These are phyloP conservation scores for Scleroderma bovista DNA, from an alignment of 768 basidiomycete genomes.

Conservation along the genomic window DNA sequence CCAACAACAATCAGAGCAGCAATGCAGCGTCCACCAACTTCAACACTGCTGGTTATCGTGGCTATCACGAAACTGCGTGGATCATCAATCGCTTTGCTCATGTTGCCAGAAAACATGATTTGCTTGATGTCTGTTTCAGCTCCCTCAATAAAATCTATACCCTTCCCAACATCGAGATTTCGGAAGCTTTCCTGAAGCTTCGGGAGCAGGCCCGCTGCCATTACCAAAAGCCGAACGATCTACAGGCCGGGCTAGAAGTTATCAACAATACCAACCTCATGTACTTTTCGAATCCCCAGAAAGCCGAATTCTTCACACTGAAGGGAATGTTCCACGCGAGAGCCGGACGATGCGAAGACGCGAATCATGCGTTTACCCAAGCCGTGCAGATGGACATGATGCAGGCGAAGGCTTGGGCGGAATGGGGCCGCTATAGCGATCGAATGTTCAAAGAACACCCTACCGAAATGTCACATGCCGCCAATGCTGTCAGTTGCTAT, in stretches of 20 bases:
- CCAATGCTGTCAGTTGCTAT: slow-evolving; percentile 94
- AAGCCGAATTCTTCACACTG: slow-evolving; percentile 96
- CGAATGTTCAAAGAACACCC: slow-evolving; percentile 86
- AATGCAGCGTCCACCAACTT: slow-evolving; percentile 50
- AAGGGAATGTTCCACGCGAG: slow-evolving; percentile 98
- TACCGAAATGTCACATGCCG: slow-evolving; percentile 67
- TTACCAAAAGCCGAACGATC: slow-evolving; percentile 91
- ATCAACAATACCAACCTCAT: slow-evolving; percentile 99
- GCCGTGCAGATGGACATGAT: slow-evolving; percentile 95
- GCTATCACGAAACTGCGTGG: slow-evolving; percentile 99
- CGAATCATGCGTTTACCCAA: slow-evolving; percentile 86
- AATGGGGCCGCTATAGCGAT: slow-evolving; percentile 95
- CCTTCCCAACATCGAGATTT: slow-evolving; percentile 98
- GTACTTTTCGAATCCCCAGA: slow-evolving; percentile 92
- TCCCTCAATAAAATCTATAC: slow-evolving; percentile 97
- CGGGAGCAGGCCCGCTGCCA: slow-evolving; percentile 98
- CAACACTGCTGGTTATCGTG: slow-evolving; percentile 88
- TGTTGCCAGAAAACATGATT: slow-evolving; percentile 93
- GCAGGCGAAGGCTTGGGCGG: slow-evolving; percentile 96
- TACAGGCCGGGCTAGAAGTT: slow-evolving; percentile 91
- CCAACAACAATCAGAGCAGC: slow-evolving; percentile 45
- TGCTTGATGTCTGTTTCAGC: slow-evolving; percentile 92
- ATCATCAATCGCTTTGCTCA: slow-evolving; percentile 99
- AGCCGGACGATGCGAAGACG: slow-evolving; percentile 80
- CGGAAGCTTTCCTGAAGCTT: slow-evolving; percentile 97